Base-by-base conservation (phyloP, 352 stramenopile species). In the Hyphochytrium catenoides region DNA sequence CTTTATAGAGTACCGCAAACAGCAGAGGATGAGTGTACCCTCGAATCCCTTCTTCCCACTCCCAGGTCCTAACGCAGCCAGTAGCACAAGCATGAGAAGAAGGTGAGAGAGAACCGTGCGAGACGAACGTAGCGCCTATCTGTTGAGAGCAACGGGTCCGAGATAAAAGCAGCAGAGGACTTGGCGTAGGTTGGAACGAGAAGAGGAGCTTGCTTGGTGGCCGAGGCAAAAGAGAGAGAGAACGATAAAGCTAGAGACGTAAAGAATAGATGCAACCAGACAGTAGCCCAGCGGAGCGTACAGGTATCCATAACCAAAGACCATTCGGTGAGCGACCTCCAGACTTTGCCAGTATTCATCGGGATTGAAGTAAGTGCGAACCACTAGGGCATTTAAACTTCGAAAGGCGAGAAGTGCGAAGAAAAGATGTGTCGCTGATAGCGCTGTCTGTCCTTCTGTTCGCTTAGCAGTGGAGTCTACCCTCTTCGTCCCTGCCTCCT, bases 311-410 rank as follows among this genome's bases (percentile, higher is more conserved):
- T 84, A 78, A 37, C 61, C 65, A 46, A 83, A 86, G n/a, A 74
- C 71, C 30, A 84, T 47, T 29, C 52, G 62, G 31, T 86, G 70
- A 31, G 71, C 71, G 22, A 86, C 67, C 48, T 86, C 71, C 1
- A 65, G 69, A 39, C 69, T 74, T 46, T 86, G 71, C 71, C 71
- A 86, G 51, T 74, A 86, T 51, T 86, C 71, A 41, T 86, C 71
- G 14, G 71, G 64, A 36, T 81, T 82, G 53, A 84, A 86, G 31
- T 50, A 57, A 37, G 71, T 82, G 47, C 62, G 63, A 34, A 86
- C 69, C 17, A 81, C 76, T 8, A 79, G 54, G 43, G 66, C 58
- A 36, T 81, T 83, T 54, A 57, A 73, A 3, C 77, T 19, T 44
- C 69, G 69, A 47, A 81, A 83, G 26, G 34, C 46, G 16, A 56